Evolutionary conservation across 2,329 filamentous ascomycete species (phyloP).

Genomic region (Xylaria sp.): DNA sequence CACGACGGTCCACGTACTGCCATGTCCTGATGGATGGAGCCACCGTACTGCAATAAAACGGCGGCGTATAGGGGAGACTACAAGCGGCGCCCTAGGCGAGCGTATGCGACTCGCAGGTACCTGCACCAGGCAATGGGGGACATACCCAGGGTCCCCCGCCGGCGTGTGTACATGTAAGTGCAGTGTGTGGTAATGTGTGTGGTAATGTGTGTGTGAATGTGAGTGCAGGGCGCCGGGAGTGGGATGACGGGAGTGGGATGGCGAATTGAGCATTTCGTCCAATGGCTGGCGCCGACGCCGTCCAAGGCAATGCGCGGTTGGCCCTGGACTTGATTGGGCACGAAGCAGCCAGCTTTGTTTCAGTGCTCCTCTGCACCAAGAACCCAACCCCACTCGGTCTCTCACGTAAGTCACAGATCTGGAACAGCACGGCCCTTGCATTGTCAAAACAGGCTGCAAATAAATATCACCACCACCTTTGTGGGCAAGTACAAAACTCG

Average conservation of each 20-base stretch:
- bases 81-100: background rate
- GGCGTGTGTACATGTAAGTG: too few species aligned
- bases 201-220: too few species aligned
- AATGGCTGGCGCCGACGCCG: slow-evolving; percentile 19
- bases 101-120: background rate
- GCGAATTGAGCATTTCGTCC: slow-evolving; percentile 16
- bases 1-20: slow-evolving; percentile 41
- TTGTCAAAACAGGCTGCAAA: slow-evolving; percentile 15
- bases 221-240: background rate
- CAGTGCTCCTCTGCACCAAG: slow-evolving; percentile 39
- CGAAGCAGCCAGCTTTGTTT: slow-evolving; percentile 44
- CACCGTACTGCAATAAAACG: slow-evolving; percentile 23
- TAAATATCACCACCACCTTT: slow-evolving; percentile 4
- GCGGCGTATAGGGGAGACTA: slow-evolving; percentile 16
- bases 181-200: too few species aligned
- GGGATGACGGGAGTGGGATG: background rate
- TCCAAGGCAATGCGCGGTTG: slow-evolving; percentile 40
- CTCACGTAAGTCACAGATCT: slow-evolving; percentile 19
- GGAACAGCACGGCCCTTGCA: slow-evolving; percentile 25
- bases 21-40: slow-evolving; percentile 33
- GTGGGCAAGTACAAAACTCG: background rate
- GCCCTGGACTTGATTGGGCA: slow-evolving; percentile 44
- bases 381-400: slow-evolving; percentile 29
- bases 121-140: background rate
- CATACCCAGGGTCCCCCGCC: too few species aligned